Evolutionary conservation across 306 rosid genomes (phyloP), one percentile per base, ranked within the genome.

Genomic region (Rubus idaeus): DNA sequence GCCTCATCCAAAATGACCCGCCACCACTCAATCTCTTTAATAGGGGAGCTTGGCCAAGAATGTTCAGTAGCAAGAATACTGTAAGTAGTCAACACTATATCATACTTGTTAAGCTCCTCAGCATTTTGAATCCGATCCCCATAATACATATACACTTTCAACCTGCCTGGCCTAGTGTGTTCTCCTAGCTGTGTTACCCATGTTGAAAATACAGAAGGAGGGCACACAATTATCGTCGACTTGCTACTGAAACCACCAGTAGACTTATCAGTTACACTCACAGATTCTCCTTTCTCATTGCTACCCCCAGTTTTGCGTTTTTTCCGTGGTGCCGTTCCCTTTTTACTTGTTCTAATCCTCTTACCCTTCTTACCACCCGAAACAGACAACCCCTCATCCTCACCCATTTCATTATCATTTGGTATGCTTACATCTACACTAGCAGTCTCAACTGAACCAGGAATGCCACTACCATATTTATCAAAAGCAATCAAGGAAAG

Each of bases 1-100:
- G 98, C 98, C 81, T 93, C 98, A 75, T 93, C 96, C 84, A 93
- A 73, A 46, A 93, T 84, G 41, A 93, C 83, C 14, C 98, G 81
- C 93, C 93, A 80, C 98, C 98, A 93, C 49, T 77, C 77, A 55
- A 93, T 45, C 35, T 69, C 73, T 77, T 85, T 84, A 35, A 82
- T 77, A 4, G 95, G 86, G 49, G 89, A 71, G 1, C 47, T 57
- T 1, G 58, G 0, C 23, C 26, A 47, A 4, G 26, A n/a, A 58
- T 73, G 21, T 68, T 93, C 98, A 26, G 44, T 12, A 0, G 85
- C 82, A 58, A 93, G 50, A 35, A 87, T 91, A n/a, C 83, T 10
- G 73, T 93, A 93, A 3, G 96, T 93, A 5, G 95, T 93, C 79
- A 93, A 57, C 17, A 93, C 98, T 77, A 93, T 57, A 81, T 93